Base-by-base conservation (phyloP, 352 stramenopile genomes). In the Peronosclerospora sorghi region DNA sequence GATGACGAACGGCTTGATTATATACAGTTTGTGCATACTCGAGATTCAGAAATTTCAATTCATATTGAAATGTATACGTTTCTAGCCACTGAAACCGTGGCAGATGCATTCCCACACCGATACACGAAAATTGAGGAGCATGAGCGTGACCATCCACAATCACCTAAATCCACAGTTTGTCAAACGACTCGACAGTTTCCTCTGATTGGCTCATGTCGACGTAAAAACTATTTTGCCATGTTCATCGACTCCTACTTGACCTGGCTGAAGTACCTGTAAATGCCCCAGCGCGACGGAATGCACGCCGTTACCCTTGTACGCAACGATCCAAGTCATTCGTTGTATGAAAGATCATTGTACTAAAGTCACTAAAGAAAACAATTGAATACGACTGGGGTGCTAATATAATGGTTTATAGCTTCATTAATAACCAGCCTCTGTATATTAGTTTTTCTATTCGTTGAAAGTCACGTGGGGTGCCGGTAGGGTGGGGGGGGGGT, bases 101-200 rank as follows among this genome's bases (percentile, higher is more conserved):
- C 34, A 95, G 51, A 58, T 97, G 86, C 73, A 96, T 96, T 34
- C 86, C 90, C 24, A 95, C 92, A 19, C 93, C 93, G 12, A 92
- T 75, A 54, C 93, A 97, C 13, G 84, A 77, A 59, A 96, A 92
- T 70, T 97, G 92, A 4, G 93, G 85, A 1, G 93, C 93, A 54
- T 98, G 93, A 15, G 86, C 86, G 54, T 98, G 93, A 14, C 78
- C 80, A 56, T 98, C 93, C 18, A 98, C 68, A 41, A 98, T 87
- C 59, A 23, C 71, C 69, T 13, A 84, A 46, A 41, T 88, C 73
- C 35, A 90, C 63, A 89, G 54, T 51, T 81, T 49, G 36, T 79
- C 64, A 37, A 62, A 73, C 32, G 48, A 37, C 12, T 51, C 35
- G 21, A 27, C 54, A 18, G 9, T 45, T 30, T 47, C 71, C 44